A percentile compares a stretch with the other conserved stretches of the same genome.
These are phyloP conservation scores for Uronychia binucleata DNA, from an alignment of 73 alveolate species.

Conservation along the genomic window DNA sequence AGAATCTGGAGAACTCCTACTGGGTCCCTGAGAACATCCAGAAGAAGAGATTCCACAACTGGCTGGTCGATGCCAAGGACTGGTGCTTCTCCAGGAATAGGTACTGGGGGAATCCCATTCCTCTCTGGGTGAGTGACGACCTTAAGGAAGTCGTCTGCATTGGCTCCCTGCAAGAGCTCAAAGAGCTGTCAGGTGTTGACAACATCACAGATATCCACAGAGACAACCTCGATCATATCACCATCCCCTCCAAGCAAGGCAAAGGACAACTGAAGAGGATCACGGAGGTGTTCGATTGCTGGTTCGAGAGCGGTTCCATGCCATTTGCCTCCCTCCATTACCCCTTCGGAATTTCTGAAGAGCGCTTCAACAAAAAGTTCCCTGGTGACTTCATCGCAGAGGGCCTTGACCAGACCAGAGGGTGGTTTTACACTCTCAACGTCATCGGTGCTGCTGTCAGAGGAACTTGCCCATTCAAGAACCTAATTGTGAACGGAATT, in stretches of 20 bases:
- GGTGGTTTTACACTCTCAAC: constrained; percentile 97
- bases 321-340: constrained; percentile 98
- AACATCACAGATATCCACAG: constrained; percentile 96
- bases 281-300: constrained; percentile 99
- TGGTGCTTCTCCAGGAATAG: constrained; percentile 99
- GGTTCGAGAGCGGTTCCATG: constrained; percentile 99
- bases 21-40: constrained; percentile 97
- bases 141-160: constrained; percentile 97
- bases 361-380: constrained; percentile 93
- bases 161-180: constrained; percentile 98
- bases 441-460: constrained; percentile 96
- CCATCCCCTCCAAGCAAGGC: constrained; percentile 98
- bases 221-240: constrained; percentile 93
- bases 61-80: constrained; percentile 99
- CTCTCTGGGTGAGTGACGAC: constrained; percentile 99
- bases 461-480: constrained; percentile 95
- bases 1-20: constrained; percentile 89
- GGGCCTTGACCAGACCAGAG: constrained; percentile 98
- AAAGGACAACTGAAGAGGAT: constrained; percentile 97
- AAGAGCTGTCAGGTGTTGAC: constrained; percentile 89
- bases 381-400: constrained; percentile 99
- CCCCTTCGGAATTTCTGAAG: constrained; percentile 91
- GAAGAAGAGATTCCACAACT: constrained; percentile 99
- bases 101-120: constrained; percentile 99
- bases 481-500: constrained; percentile 98